Evolutionary conservation across 2,329 filamentous ascomycete genomes (phyloP).

Genomic region (Diplocarpon rosae): DNA sequence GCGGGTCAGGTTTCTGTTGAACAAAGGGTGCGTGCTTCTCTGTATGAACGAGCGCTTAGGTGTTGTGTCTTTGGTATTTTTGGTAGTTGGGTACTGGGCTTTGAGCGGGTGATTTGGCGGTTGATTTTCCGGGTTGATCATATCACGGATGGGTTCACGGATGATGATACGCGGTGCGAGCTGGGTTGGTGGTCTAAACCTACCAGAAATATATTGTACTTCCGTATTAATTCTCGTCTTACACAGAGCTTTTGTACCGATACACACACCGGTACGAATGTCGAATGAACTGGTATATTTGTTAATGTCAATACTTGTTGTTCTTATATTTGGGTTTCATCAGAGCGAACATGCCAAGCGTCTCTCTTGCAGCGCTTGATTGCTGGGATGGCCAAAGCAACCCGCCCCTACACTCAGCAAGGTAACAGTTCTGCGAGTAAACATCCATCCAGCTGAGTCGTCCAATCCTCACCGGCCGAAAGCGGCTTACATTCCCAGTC

Average conservation of each 20-base stretch:
- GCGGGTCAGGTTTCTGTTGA: constrained; percentile 23
- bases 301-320: too few relatives aligned
- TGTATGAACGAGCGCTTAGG: constrained; percentile 21
- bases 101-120: constrained; percentile 21
- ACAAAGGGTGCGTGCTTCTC: constrained; percentile 21
- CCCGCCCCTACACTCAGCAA: too few relatives aligned
- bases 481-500: too few relatives aligned
- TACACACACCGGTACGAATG: too few relatives aligned
- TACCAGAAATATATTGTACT: constrained; percentile 14
- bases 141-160: constrained; percentile 12
- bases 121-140: constrained; percentile 22
- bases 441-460: too few relatives aligned
- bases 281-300: too few relatives aligned
- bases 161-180: constrained; percentile 21
- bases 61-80: constrained; percentile 14
- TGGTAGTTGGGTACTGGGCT: constrained; percentile 9
- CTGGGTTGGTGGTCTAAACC: constrained; percentile 11
- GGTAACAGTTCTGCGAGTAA: too few relatives aligned
- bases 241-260: neutral
- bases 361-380: too few relatives aligned
- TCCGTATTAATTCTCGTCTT: neutral
- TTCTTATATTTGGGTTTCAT: too few relatives aligned
- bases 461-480: too few relatives aligned
- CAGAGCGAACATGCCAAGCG: too few relatives aligned
- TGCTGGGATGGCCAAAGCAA: too few relatives aligned